Evolutionary conservation across 2,329 filamentous ascomycete genomes (phyloP), one percentile per base, ranked within the genome.

Genomic region (Xylaria arbuscula): DNA sequence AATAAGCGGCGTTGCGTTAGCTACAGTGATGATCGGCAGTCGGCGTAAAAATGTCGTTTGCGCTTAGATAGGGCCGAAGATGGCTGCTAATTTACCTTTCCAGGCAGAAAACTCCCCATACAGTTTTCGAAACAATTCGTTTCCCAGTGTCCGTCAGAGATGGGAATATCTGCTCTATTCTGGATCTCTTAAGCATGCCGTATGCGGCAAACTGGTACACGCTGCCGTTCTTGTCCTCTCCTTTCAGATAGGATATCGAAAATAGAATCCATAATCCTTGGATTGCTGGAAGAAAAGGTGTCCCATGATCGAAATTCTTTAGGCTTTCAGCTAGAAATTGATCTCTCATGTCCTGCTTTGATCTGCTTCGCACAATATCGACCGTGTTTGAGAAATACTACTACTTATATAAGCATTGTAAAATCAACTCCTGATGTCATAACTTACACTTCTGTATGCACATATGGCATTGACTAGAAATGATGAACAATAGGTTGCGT

Each of bases 391-490:
- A 70, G 24, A 70, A 70, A 36, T 61, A 66, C 68, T 70, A 17
- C 1, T 2, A 36, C 2, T 32, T 10, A 10, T 4, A 7, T 67
- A 8, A 67, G 64, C 45, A n/a, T 40, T 4, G 32, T 2, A 15
- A 5, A 6, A 17, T 13, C 11, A 9, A 15, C 36, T 48, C 38
- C 28, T 2, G 1, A 8, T 6, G 42, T 2, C 15, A 34, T 6
- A 42, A 57, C 64, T 53, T 38, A 70, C 68, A 28, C 65, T 68
- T 57, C 68, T 62, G 7, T 62, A 32, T 28, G 65, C 66, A 36
- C 68, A 70, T 38, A 70, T 70, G 4, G 60, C 54, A 38, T 70
- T 70, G 22, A 70, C 57, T 19, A 70, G 55, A 47, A 70, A 70
- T 8, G 68, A 50, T 13, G 66, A 68, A 54, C 68, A 70, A 50